Base-by-base conservation (phyloP, 371 early-diverging fungal species). In the Rhizopus delemar region DNA sequence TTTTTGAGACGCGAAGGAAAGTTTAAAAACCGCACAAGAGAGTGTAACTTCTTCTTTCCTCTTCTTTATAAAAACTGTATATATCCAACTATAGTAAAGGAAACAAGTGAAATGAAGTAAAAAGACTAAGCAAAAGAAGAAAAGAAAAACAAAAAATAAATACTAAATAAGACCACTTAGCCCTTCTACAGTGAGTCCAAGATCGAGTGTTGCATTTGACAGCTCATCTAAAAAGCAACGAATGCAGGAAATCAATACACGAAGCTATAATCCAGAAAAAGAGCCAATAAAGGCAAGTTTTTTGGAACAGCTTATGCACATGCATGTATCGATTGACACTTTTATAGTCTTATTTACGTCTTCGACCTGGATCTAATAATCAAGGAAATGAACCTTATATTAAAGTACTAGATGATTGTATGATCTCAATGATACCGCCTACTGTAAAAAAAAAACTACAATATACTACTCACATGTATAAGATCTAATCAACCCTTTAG, bases 351-450 rank as follows among this genome's bases (percentile, higher is more conserved):
- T 81, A 77, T 60, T 59, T 83, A 28, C 60, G 82, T 32, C 57
- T 85, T 46, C 63, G 81, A 53, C 73, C 80, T 5, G 60, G 36
- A 32, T 63, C 60, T 31, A 35, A 38, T 22, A 54, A 55, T n/a
- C 60, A 55, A 48, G 65, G 53, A 34, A 3, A 52, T 50, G 61
- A 56, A 0, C 81, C 80, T 0, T 78, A 77, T 43, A 53, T 87
- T 46, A 73, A 81, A 52, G 70, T 86, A 28, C 75, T 83, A 0
- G 72, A 73, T 53, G 76, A 75, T 50, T 52, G 59, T 9, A 75
- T 74, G 60, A 65, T 80, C 2, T 66, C 70, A 41, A 80, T 80
- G 75, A 77, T 71, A 3, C 81, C 81, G 35, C 81, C 81, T 7
- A 72, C 63, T 51, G 80, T 74, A 71, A 51, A 46, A 22, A 45